A percentile compares a stretch with the other conserved stretches of the same genome.
phyloP scores from a whole-genome alignment of 352 stramenopile genomes.

The Porosira glacialis region DNA sequence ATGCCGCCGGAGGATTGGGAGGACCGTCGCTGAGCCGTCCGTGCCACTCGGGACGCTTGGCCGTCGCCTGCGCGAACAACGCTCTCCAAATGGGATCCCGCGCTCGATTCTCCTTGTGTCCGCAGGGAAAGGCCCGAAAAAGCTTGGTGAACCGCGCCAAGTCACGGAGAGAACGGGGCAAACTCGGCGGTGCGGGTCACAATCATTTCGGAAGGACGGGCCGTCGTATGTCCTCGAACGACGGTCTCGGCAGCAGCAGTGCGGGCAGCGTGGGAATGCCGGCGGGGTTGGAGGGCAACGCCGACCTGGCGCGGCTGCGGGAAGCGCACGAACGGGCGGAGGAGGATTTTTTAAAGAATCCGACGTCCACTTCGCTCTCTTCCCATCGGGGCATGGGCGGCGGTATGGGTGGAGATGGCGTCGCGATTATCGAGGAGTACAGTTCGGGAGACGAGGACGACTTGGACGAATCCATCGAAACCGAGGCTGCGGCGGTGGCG shows the following conservation, averaged over 20 bases:
- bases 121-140: conserved; percentile 56
- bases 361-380: too few species aligned
- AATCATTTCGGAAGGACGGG: too few species aligned
- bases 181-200: too few species aligned
- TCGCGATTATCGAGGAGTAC: conserved; percentile 20
- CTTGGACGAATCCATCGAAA: conserved; percentile 22
- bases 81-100: conserved; percentile 56
- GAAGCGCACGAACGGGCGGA: conserved; percentile 21
- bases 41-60: conserved; percentile 50
- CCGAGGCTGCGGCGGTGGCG: background rate
- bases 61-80: conserved; percentile 60
- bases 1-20: too few species aligned
- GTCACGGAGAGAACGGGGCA: conserved; percentile 7
- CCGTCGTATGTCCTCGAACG: too few species aligned
- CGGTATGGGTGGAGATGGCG: background rate
- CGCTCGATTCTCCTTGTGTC: conserved; percentile 66
- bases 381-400: too few species aligned
- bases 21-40: conserved; percentile 36
- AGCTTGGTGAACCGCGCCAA: conserved; percentile 32
- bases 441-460: conserved; percentile 49
- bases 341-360: conserved; percentile 31
- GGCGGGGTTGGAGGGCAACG: too few species aligned
- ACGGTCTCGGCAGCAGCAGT: background rate
- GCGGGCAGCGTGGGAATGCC: conserved; percentile 1
- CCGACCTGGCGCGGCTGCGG: too few species aligned